A percentile compares a stretch with the other conserved stretches of the same genome.
These are phyloP conservation scores for Candida koratica DNA, from an alignment of 805 yeast species.

Conservation along the genomic window DNA sequence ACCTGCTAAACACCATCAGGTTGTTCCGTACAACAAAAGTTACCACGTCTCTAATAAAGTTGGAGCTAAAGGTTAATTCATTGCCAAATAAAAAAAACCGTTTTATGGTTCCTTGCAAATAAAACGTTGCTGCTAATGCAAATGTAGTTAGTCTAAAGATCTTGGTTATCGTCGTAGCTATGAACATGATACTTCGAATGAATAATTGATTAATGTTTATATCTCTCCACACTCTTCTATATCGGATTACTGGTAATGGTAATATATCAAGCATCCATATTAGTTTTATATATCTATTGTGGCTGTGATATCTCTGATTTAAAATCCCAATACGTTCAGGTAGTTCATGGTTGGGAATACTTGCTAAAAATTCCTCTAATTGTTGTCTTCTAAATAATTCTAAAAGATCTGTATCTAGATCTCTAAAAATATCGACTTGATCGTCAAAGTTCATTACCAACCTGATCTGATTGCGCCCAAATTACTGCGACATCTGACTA, in stretches of 20 bases:
- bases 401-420: constrained; percentile 19
- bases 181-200: constrained; percentile 4
- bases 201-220: constrained; percentile 6
- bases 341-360: constrained; percentile 14
- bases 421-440: constrained; percentile 19
- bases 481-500: no score
- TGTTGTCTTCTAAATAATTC: constrained; percentile 12
- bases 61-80: constrained; percentile 27
- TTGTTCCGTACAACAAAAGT: constrained; percentile 21
- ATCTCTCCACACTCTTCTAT: constrained; percentile 17
- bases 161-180: constrained; percentile 10
- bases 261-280: constrained; percentile 17
- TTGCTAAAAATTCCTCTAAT: constrained; percentile 13
- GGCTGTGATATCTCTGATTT: constrained; percentile 8
- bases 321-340: constrained; percentile 13
- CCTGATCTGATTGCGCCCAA: no score
- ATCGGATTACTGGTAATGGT: constrained; percentile 21
- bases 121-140: constrained; percentile 15
- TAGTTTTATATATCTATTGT: constrained; percentile 11
- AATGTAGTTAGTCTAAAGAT: constrained; percentile 17
- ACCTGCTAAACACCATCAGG: constrained; percentile 1
- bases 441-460: background rate
- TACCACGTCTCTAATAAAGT: constrained; percentile 24
- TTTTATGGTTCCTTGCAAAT: constrained; percentile 19
- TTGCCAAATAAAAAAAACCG: constrained; percentile 24